Conservation (phyloP, 805 yeast genomes). For the Kazachstania bromeliacearum region DNA sequence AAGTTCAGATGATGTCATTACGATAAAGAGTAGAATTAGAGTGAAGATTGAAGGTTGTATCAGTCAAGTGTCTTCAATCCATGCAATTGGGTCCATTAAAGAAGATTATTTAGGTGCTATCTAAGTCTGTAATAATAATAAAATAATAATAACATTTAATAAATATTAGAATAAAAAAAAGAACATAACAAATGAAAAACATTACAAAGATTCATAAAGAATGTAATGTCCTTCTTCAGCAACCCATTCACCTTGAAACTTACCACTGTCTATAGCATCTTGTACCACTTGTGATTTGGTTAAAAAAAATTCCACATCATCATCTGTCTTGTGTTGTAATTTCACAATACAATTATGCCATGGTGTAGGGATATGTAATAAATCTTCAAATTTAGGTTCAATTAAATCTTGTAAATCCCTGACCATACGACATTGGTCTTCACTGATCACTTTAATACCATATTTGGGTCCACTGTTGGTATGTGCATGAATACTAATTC, state of each 20-base stretch:
- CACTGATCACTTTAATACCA: slow-evolving; percentile 42
- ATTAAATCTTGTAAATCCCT: slow-evolving; percentile 31
- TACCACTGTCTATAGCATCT: slow-evolving; percentile 31
- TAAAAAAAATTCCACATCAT: slow-evolving; percentile 26
- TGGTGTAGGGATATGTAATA: slow-evolving; percentile 56
- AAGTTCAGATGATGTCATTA: slow-evolving; percentile 88
- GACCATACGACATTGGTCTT: slow-evolving; percentile 37
- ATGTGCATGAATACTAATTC: slow-evolving; percentile 56
- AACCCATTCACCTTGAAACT: slow-evolving; percentile 30
- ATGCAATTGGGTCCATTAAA: slow-evolving; percentile 95
- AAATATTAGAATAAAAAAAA: slow-evolving; percentile 1
- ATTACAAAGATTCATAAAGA: slow-evolving; percentile 3
- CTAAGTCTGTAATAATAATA: slow-evolving; percentile 6
- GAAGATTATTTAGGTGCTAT: slow-evolving; percentile 93
- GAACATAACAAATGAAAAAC: background rate
- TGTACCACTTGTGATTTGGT: slow-evolving; percentile 31
- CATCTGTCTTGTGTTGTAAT: slow-evolving; percentile 23
- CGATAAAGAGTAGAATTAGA: slow-evolving; percentile 87
- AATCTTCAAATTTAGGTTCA: slow-evolving; percentile 41
- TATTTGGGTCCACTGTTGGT: slow-evolving; percentile 50
- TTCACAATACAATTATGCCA: slow-evolving; percentile 51
- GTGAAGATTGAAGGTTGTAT: slow-evolving; percentile 95
- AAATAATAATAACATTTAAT: slow-evolving; percentile 1
- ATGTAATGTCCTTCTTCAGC: slow-evolving; percentile 30
- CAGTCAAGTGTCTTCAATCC: slow-evolving; percentile 93